Evolutionary conservation across 2,329 filamentous ascomycete genomes (phyloP), one percentile per base, ranked within the genome.

Genomic region (Graphilbum fragrans): DNA sequence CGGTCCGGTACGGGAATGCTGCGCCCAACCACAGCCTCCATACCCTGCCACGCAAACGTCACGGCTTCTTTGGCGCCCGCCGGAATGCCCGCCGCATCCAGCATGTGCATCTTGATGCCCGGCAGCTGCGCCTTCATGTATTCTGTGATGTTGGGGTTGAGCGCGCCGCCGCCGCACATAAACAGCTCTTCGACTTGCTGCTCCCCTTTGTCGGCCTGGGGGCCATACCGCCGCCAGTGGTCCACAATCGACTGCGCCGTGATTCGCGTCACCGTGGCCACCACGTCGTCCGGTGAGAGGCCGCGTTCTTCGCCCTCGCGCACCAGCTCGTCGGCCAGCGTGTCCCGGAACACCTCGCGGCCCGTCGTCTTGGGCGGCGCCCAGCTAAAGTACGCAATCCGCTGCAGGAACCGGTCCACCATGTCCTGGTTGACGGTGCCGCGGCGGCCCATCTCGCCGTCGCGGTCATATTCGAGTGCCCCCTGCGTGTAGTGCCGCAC

Each of bases 11-110:
- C 68, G 1, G 66, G 69, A 37, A 76, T 71, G 22, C 63, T 66
- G 16, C 73, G 61, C 8, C 70, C 72, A 0, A 74, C 64, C 16
- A 77, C 52, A 2, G 72, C 69, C 52, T 78, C 72, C 65, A 79
- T 70, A 3, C 66, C 73, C 54, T 76, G 71, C 66, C 70, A 74
- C 4, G 75, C 73, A 51, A 78, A 77, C 1, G 67, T 72, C 39
- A 74, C 62, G 5, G 72, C 71, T 52, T 79, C 74, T 53, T 78
- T 78, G 3, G 74, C 73, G 27, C 66, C 68, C 1, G 58, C 68
- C 0, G 71, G 69, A 38, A 79, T 65, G 5, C 73, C 73, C 3
- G 71, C 70, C 37, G 70, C 70, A 47, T 77, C 71, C 7, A 78
- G 58, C 63, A 72, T 70, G 41, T 65, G 57, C 35, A 78, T 70